phyloP scores from a whole-genome alignment of 176 grass and related monocot species.

The Cenchrus fungigraminus region DNA sequence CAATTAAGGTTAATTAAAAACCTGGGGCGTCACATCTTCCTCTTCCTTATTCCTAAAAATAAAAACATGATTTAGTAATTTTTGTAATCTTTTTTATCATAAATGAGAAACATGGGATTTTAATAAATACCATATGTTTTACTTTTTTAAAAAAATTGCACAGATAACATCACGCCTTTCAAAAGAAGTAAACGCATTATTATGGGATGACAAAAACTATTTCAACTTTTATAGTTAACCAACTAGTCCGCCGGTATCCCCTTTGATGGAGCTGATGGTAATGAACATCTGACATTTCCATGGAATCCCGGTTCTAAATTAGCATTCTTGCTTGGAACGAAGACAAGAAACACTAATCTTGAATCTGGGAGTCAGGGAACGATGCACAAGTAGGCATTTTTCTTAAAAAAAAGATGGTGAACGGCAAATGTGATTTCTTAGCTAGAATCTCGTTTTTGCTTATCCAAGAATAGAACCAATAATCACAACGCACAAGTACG shows the following conservation, averaged over 20 bases:
- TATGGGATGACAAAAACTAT: not conserved
- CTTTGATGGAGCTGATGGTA: not conserved
- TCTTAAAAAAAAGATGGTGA: not conserved
- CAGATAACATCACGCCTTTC: no score
- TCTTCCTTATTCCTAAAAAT: no score
- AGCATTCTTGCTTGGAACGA: not conserved
- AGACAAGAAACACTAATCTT: not conserved
- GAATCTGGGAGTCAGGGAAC: not conserved
- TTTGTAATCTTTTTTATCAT: no score
- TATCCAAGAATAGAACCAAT: not conserved
- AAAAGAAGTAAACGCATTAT: no score
- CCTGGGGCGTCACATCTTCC: no score
- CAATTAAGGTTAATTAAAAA: no score
- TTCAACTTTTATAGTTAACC: not conserved
- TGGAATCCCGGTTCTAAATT: not conserved
- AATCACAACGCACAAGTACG: no score
- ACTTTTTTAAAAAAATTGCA: no score
- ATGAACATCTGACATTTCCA: not conserved
- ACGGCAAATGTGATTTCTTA: not conserved
- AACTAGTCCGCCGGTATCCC: not conserved
- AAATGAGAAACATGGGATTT: no score
- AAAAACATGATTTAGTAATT: no score
- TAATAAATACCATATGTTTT: not conserved
- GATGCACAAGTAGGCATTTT: not conserved
- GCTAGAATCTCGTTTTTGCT: not conserved